A percentile compares a stretch with the other conserved stretches of the same genome.
phyloP scores from a whole-genome alignment of 75 land plant genomes.

The Pinus taeda region DNA sequence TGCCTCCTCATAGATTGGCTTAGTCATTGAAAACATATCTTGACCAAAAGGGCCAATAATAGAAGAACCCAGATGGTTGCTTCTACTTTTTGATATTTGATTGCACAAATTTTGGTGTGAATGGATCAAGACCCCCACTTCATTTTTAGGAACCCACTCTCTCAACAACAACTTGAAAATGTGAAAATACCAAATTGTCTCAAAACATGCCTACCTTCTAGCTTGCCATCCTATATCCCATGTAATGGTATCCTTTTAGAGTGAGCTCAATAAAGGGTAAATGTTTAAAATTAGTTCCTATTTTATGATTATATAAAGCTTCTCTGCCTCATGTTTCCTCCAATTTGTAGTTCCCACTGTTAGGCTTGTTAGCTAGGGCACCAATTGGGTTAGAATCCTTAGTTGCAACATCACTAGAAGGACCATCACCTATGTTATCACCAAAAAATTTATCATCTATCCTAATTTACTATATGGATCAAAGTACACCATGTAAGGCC shows the following conservation, averaged over 20 bases:
- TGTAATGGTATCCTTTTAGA: slow-evolving; percentile 44
- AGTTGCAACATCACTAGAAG: slow-evolving; percentile 3
- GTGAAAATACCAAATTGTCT: slow-evolving; percentile 78
- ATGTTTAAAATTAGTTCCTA: slow-evolving; percentile 21
- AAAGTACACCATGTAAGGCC: no score
- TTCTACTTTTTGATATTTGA: slow-evolving; percentile 35
- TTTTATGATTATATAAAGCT: slow-evolving; percentile 12
- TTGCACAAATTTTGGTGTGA: slow-evolving; percentile 21
- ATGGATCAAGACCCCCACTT: slow-evolving; percentile 8
- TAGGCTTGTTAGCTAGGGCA: slow-evolving; percentile 8
- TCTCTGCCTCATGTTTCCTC: slow-evolving; percentile 9
- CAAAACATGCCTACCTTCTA: slow-evolving; percentile 47
- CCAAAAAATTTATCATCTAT: no score
- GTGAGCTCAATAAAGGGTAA: slow-evolving; percentile 59
- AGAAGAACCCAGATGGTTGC: slow-evolving; percentile 42
- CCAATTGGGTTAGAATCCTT: slow-evolving; percentile 17
- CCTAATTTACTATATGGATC: no score
- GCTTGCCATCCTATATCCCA: slow-evolving; percentile 22
- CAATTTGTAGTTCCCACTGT: neutral
- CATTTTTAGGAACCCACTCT: slow-evolving; percentile 12
- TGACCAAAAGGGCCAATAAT: slow-evolving; percentile 6
- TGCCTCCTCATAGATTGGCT: slow-evolving; percentile 20
- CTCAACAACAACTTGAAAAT: slow-evolving; percentile 53
- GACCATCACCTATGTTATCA: slow-evolving; percentile 14
- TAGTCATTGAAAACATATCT: slow-evolving; percentile 1